These are phyloP conservation scores for Cladosporium sp. DNA, from an alignment of 2,329 filamentous ascomycete genomes.

Conservation along the genomic window DNA sequence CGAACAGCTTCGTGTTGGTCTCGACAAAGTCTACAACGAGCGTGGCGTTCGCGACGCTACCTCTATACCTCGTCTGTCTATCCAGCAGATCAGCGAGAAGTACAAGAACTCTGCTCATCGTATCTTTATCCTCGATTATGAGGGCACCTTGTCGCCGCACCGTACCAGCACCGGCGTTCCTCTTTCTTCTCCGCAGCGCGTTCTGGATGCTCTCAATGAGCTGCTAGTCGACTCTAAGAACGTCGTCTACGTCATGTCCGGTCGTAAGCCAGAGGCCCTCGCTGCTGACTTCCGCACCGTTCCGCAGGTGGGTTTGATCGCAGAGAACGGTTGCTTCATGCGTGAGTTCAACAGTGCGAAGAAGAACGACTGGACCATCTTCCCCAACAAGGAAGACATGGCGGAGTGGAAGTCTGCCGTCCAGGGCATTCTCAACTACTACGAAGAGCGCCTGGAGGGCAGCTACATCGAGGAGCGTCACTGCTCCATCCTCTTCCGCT, in stretches of 20 bases:
- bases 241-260: conserved; percentile 89
- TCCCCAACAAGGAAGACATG: conserved; percentile 67
- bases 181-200: conserved; percentile 77
- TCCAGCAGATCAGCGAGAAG: conserved; percentile 57
- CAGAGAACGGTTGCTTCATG: conserved; percentile 90
- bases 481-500: conserved; percentile 87
- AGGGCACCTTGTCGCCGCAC: conserved; percentile 86
- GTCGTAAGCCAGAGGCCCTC: conserved; percentile 79
- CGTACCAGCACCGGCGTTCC: conserved; percentile 80
- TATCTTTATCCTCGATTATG: conserved; percentile 88
- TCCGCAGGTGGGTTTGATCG: conserved; percentile 79
- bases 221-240: conserved; percentile 75
- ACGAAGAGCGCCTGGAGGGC: conserved; percentile 81
- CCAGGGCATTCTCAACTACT: conserved; percentile 78
- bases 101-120: conserved; percentile 65
- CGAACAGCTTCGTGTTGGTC: conserved; percentile 63
- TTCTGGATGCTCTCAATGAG: conserved; percentile 76
- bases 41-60: conserved; percentile 80
- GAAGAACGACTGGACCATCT: conserved; percentile 64
- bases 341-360: conserved; percentile 56
- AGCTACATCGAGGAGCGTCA: conserved; percentile 87
- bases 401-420: conserved; percentile 79
- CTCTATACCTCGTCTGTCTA: conserved; percentile 77
- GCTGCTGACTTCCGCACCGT: conserved; percentile 81
- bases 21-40: conserved; percentile 74